Evolutionary conservation across 2,329 filamentous ascomycete species (phyloP), one percentile per base, ranked within the genome.

Genomic region (Beauveria sp.): DNA sequence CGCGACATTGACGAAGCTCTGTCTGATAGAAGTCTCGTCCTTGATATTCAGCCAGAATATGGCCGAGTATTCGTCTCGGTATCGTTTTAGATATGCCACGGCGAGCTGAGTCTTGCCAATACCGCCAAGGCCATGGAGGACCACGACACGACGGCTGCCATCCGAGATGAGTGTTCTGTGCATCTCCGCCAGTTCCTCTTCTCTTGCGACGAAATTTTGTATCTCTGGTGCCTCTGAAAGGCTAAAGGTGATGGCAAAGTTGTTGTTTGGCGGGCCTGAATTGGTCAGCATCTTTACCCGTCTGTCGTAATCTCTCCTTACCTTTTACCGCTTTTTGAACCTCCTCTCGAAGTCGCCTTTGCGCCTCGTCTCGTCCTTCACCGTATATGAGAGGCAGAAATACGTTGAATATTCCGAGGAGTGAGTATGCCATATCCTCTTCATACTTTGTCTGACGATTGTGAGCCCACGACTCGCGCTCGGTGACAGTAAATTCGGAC

Each of bases 71-170:
- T 70, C 66, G n/a, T 68, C 54, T 26, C 67, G 67, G 60, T 79
- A 64, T 40, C 61, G 62, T 63, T 70, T 72, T 1, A 70, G 64
- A 65, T 74, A 79, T 37, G 70, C 67, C 6, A 76, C 64, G 9
- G 71, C 68, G 22, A 78, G 68, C 64, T 79, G 72, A 16, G 76
- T 79, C 68, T 80, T 79, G 26, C 74, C 76, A 24, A 79, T 77
- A 3, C 76, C 76, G 16, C 77, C 75, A 3, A 77, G 67, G 16
- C 76, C 76, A 51, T 77, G 68, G 8, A 79, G 63, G 30, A 75
- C 67, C 26, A 71, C 68, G n/a, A 52, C 64, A 8, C 58, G 62
- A 20, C 66, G 64, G 2, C 61, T 55, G 7, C 46, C 53, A 16
- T 60, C 48, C 34, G 20, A 51, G 18, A 41, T 51, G 9, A 68